Percentiles rank a stretch among this genome's conserved stretches.
phyloP scores from a whole-genome alignment of 2,329 filamentous ascomycete genomes.

The Pezicula neosporulosa region DNA sequence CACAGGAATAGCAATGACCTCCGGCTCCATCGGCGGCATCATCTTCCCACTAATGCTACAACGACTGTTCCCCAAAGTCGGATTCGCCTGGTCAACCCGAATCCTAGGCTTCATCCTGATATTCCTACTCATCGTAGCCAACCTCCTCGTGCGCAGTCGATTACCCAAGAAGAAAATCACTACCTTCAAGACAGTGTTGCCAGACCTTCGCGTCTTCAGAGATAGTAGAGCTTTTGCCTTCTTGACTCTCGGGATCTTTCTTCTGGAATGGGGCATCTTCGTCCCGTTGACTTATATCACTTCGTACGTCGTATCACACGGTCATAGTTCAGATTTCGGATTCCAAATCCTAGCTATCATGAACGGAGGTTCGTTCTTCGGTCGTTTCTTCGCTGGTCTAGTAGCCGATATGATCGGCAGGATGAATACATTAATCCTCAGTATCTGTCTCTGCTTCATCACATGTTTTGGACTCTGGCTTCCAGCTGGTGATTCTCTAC shows the following conservation, averaged over 20 bases:
- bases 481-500: slow-evolving; percentile 53
- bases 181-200: slow-evolving; percentile 35
- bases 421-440: slow-evolving; percentile 78
- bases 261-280: slow-evolving; percentile 74
- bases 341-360: slow-evolving; percentile 81
- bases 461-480: slow-evolving; percentile 77
- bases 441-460: slow-evolving; percentile 56
- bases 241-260: slow-evolving; percentile 65
- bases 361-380: slow-evolving; percentile 78
- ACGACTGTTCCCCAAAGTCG: slow-evolving; percentile 26
- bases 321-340: slow-evolving; percentile 62
- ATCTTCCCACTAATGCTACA: slow-evolving; percentile 47
- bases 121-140: slow-evolving; percentile 23
- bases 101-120: slow-evolving; percentile 28
- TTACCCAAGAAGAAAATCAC: slow-evolving; percentile 55
- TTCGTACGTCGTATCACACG: slow-evolving; percentile 66
- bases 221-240: slow-evolving; percentile 58
- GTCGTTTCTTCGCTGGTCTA: slow-evolving; percentile 74
- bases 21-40: slow-evolving; percentile 54
- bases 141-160: slow-evolving; percentile 44
- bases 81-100: slow-evolving; percentile 30
- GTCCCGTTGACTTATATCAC: slow-evolving; percentile 83
- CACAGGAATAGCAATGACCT: slow-evolving; percentile 64
- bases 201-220: slow-evolving; percentile 64
- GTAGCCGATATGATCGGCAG: slow-evolving; percentile 77